Evolutionary conservation across 1,284 basidiomycete genomes (phyloP).

Genomic region (Meira nashicola): DNA sequence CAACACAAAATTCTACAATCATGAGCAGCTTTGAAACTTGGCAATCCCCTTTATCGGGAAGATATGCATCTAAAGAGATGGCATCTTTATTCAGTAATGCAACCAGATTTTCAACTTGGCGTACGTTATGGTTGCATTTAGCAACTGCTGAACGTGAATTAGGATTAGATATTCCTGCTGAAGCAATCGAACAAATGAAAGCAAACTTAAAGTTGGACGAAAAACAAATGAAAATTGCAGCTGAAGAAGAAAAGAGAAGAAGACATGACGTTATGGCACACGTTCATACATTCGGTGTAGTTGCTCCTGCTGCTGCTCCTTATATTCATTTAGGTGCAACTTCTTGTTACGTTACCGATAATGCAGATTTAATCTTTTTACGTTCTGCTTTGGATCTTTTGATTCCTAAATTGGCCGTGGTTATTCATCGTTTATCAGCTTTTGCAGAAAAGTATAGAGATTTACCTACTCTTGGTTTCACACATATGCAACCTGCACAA

Average conservation of each 20-base stretch:
- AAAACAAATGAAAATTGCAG: constrained; percentile 85
- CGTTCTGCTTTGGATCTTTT: constrained; percentile 79
- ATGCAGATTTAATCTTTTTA: constrained; percentile 87
- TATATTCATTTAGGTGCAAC: constrained; percentile 98
- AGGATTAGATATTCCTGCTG: constrained; percentile 80
- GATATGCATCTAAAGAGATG: constrained; percentile 99
- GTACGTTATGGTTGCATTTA: constrained; percentile 90
- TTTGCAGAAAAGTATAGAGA: constrained; percentile 64
- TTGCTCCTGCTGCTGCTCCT: constrained; percentile 89
- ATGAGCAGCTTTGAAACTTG: constrained; percentile 21
- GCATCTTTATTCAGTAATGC: constrained; percentile 86
- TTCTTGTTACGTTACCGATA: constrained; percentile 95
- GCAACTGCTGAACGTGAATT: constrained; percentile 95
- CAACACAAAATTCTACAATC: neutral
- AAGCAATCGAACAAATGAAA: constrained; percentile 91
- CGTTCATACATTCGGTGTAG: constrained; percentile 90
- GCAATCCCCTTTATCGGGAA: constrained; percentile 55
- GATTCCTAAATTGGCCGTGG: constrained; percentile 76
- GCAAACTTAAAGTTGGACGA: constrained; percentile 82
- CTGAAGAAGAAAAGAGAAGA: constrained; percentile 90
- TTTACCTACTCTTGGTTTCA: constrained; percentile 73
- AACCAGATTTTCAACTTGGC: constrained; percentile 94
- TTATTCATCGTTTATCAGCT: constrained; percentile 77
- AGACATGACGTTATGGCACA: constrained; percentile 99
- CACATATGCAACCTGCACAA: constrained; percentile 98